Evolutionary conservation across 2,329 filamentous ascomycete genomes (phyloP), one percentile per base, ranked within the genome.

Genomic region (Xylaria sp.): DNA sequence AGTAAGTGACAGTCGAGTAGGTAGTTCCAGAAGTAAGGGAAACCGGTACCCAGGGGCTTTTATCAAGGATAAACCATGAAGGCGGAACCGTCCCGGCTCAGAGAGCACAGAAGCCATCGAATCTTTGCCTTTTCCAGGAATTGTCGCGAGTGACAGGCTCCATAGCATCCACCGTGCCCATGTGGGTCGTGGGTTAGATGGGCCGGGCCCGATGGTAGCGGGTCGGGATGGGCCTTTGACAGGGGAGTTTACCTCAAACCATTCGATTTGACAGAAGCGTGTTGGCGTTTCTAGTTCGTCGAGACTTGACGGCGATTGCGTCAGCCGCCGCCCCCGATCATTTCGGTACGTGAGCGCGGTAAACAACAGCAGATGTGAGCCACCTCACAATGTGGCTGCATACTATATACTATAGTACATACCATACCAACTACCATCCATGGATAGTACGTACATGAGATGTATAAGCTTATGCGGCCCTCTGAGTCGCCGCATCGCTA

Each of bases 91-190:
- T 52, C 43, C 52, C 46, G 52, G 52, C 38, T 49, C 41, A 52
- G 44, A 52, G 39, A 39, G 40, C 24, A 29, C 41, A 48, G 44
- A 48, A n/a, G 34, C 48, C 50, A 54, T 50, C 47, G 41, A 34
- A 54, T 50, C 63, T 60, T 68, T 64, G 46, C 65, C 61, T 39
- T 39, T 62, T 69, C 48, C 48, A 66, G 67, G 52, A 63, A 67
- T 61, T 62, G 62, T 69, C 65, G 63, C 65, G 65, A 70, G 61
- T 64, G 55, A 49, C 52, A 63, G 47, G 48, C 11, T 48, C 46
- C 46, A 49, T 53, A 44, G 39, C 50, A 52, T 45, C 55, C 57
- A 52, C 49, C 44, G 19, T 19, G 39, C 21, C 47, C 47, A 48
- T 59, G 53, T 54, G 54, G 60, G 53, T 44, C 46, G 29, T 51